phyloP scores from a whole-genome alignment of 2,329 filamentous ascomycete species.

The Aspergillus persii region DNA sequence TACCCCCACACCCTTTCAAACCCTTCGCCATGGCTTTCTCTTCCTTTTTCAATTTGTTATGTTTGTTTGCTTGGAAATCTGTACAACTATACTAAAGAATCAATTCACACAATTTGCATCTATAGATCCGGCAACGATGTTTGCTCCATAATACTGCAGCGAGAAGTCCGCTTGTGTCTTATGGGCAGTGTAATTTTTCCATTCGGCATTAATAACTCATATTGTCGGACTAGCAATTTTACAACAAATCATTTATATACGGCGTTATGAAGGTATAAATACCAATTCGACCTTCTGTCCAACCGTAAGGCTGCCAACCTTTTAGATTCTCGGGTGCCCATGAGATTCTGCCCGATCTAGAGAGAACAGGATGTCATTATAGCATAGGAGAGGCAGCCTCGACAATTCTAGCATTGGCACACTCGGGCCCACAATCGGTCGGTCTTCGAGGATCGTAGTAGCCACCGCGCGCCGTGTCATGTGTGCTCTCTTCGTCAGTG shows the following conservation, averaged over 20 bases:
- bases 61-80: slow-evolving; percentile 13
- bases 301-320: background rate
- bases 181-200: background rate
- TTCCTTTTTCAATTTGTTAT: slow-evolving; percentile 7
- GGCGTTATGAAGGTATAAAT: background rate
- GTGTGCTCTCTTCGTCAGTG: slow-evolving; percentile 64
- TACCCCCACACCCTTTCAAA: slow-evolving; percentile 9
- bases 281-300: background rate
- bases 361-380: background rate
- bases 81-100: slow-evolving; percentile 26
- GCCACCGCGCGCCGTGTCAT: slow-evolving; percentile 35
- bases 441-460: slow-evolving; percentile 54
- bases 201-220: background rate
- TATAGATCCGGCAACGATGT: slow-evolving; percentile 10
- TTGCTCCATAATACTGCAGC: background rate
- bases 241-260: background rate
- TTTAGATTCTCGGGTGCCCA: background rate
- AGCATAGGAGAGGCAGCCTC: slow-evolving; percentile 9
- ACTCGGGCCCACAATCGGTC: slow-evolving; percentile 48
- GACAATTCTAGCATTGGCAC: slow-evolving; percentile 26
- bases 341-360: background rate
- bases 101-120: slow-evolving; percentile 10
- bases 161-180: background rate
- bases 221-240: background rate
- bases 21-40: slow-evolving; percentile 16